Percentiles rank a stretch among this genome's conserved stretches.
These are phyloP conservation scores for Diaporthe ampelina DNA, from an alignment of 2,329 filamentous ascomycete genomes.

Conservation along the genomic window DNA sequence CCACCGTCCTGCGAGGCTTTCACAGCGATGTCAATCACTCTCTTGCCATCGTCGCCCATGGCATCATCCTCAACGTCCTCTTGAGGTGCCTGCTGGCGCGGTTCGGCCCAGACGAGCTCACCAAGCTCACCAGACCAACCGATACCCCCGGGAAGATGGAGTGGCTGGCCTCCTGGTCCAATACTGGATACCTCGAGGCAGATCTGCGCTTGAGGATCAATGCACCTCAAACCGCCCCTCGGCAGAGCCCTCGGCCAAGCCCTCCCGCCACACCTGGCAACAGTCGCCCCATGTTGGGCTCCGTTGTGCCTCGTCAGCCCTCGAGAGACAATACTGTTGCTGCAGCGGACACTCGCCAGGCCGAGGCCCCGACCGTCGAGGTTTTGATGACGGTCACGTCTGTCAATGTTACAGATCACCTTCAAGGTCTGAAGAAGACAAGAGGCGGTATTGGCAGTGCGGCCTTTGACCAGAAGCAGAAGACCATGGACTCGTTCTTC, in stretches of 20 bases:
- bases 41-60: constrained; percentile 84
- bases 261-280: background rate
- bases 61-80: constrained; percentile 81
- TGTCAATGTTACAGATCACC: constrained; percentile 80
- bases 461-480: constrained; percentile 81
- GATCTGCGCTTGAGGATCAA: constrained; percentile 29
- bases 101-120: constrained; percentile 55
- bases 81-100: constrained; percentile 73
- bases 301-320: background rate
- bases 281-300: constrained; percentile 7
- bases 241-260: background rate
- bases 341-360: background rate
- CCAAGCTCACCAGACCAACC: constrained; percentile 43
- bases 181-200: constrained; percentile 63
- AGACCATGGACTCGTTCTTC: constrained; percentile 84
- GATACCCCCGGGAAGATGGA: constrained; percentile 44
- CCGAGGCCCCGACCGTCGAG: background rate
- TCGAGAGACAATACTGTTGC: background rate
- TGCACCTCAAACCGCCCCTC: background rate
- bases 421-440: constrained; percentile 82
- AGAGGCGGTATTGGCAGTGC: constrained; percentile 86
- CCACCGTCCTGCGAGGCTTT: constrained; percentile 30
- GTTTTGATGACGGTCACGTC: constrained; percentile 62
- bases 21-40: constrained; percentile 50
- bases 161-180: constrained; percentile 61